Conservation (phyloP, 2,329 filamentous ascomycete species). For the Ophiocordyceps camponoti-saundersi region DNA sequence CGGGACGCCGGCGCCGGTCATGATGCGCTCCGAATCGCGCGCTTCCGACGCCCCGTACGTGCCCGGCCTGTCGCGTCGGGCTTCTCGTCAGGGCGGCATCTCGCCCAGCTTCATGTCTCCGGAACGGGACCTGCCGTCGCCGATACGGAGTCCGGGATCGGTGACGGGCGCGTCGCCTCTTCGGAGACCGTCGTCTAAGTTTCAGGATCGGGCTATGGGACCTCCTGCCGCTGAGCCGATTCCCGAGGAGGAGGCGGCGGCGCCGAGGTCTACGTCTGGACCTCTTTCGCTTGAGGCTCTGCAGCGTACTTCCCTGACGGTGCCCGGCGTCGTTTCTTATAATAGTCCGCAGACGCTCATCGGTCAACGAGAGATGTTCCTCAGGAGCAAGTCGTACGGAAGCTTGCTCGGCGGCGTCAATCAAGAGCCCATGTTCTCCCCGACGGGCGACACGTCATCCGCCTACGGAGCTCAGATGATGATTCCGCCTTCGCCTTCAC, state of each 20-base stretch:
- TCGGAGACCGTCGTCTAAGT: constrained; percentile 11
- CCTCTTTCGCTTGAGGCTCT: constrained; percentile 9
- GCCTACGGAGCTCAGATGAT: constrained; percentile 18
- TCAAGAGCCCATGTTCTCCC: constrained; percentile 9
- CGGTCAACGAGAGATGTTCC: constrained; percentile 34
- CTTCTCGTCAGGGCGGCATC: neutral
- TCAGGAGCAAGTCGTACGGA: constrained; percentile 33
- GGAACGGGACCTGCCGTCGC: neutral
- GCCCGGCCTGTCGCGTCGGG: constrained; percentile 2
- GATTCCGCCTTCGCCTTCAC: constrained; percentile 5
- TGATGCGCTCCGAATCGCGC: constrained; percentile 13
- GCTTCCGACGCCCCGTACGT: constrained; percentile 8
- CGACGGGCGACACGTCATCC: constrained; percentile 23
- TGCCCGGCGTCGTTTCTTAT: constrained; percentile 31
- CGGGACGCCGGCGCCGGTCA: constrained; percentile 20
- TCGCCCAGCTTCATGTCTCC: neutral
- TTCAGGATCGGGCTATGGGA: constrained; percentile 20
- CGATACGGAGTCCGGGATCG: neutral
- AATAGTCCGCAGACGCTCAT: constrained; percentile 37
- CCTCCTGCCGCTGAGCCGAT: constrained; percentile 2
- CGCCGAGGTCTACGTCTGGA: constrained; percentile 3
- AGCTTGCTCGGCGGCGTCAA: constrained; percentile 14
- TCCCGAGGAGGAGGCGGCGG: constrained; percentile 1
- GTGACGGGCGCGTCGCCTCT: constrained; percentile 1
- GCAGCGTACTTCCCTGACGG: constrained; percentile 10